These are phyloP conservation scores for Fibroporia radiculosa DNA, from an alignment of 768 basidiomycete genomes.

Conservation along the genomic window DNA sequence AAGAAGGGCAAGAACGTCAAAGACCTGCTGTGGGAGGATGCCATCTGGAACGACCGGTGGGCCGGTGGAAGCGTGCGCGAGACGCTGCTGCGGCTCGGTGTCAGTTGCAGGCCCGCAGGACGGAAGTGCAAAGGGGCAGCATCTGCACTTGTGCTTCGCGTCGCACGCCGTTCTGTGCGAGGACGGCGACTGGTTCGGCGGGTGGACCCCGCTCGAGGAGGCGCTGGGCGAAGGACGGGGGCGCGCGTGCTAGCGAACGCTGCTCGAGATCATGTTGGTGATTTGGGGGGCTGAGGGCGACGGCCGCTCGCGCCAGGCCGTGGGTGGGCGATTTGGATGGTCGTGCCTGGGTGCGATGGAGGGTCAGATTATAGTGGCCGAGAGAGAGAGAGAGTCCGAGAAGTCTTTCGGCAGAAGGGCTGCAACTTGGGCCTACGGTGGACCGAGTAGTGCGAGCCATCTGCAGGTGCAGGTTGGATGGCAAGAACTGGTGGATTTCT, in stretches of 20 bases:
- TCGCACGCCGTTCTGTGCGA: slow-evolving; percentile 13
- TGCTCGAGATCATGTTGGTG: too few relatives aligned
- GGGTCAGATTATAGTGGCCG: slow-evolving; percentile 52
- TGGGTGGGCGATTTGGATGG: slow-evolving; percentile 59
- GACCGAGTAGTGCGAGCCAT: too few relatives aligned
- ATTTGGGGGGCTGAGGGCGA: too few relatives aligned
- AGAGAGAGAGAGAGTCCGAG: slow-evolving; percentile 40
- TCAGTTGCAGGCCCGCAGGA: slow-evolving; percentile 15
- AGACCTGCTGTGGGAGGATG: slow-evolving; percentile 33
- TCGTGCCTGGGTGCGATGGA: slow-evolving; percentile 69
- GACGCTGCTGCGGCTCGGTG: slow-evolving; percentile 14
- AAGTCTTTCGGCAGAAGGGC: slow-evolving; percentile 68
- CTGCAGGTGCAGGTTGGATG: slow-evolving; percentile 9
- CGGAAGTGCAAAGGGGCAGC: neutral
- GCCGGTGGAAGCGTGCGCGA: slow-evolving; percentile 31
- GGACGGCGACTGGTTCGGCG: slow-evolving; percentile 15
- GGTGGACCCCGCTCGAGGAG: slow-evolving; percentile 10
- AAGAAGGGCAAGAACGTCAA: slow-evolving; percentile 13
- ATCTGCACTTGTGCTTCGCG: slow-evolving; percentile 17
- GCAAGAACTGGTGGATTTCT: too few relatives aligned
- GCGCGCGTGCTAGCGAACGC: slow-evolving; percentile 13
- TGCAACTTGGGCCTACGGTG: too few relatives aligned
- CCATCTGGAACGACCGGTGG: slow-evolving; percentile 66
- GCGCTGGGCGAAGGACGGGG: slow-evolving; percentile 11
- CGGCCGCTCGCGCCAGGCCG: slow-evolving; percentile 50